phyloP scores from a whole-genome alignment of 1,284 basidiomycete genomes.

The Omphalotus olearius region DNA sequence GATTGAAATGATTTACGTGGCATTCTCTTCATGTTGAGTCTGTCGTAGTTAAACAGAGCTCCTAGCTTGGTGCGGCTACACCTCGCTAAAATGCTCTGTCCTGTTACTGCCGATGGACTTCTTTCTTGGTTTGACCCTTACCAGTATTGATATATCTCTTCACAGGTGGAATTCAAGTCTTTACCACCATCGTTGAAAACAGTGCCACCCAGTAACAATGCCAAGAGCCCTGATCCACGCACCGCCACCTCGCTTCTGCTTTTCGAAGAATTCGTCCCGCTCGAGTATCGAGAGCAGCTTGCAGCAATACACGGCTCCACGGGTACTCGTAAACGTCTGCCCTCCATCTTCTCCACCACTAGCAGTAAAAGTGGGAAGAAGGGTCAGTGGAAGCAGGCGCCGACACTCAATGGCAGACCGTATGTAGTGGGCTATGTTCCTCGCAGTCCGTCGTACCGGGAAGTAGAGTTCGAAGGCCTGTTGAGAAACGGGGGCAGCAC shows the following conservation, averaged over 20 bases:
- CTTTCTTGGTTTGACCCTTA: neutral
- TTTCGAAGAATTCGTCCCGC: conserved; percentile 85
- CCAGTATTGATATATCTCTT: too few relatives aligned
- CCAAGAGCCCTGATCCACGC: conserved; percentile 29
- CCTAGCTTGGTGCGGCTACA: too few relatives aligned
- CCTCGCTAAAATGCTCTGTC: too few relatives aligned
- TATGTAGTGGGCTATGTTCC: conserved; percentile 70
- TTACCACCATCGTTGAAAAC: conserved; percentile 33
- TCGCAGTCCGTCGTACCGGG: conserved; percentile 53
- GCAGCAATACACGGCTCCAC: conserved; percentile 23
- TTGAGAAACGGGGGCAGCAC: conserved; percentile 48
- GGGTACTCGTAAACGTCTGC: conserved; percentile 31
- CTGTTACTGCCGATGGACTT: too few relatives aligned
- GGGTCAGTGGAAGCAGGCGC: conserved; percentile 69
- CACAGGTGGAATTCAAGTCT: conserved; percentile 81
- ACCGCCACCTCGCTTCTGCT: conserved; percentile 57
- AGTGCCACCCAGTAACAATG: conserved; percentile 14
- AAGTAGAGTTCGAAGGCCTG: conserved; percentile 79
- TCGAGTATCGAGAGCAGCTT: conserved; percentile 79
- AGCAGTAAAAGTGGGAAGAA: conserved; percentile 1
- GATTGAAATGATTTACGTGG: too few relatives aligned
- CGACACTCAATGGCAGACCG: conserved; percentile 74
- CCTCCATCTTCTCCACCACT: conserved; percentile 30
- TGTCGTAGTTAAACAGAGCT: too few relatives aligned
- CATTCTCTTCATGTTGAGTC: too few relatives aligned